A percentile compares a stretch with the other conserved stretches of the same genome.
phyloP scores from a whole-genome alignment of 768 basidiomycete species.

The Tricholoma flavovirens region DNA sequence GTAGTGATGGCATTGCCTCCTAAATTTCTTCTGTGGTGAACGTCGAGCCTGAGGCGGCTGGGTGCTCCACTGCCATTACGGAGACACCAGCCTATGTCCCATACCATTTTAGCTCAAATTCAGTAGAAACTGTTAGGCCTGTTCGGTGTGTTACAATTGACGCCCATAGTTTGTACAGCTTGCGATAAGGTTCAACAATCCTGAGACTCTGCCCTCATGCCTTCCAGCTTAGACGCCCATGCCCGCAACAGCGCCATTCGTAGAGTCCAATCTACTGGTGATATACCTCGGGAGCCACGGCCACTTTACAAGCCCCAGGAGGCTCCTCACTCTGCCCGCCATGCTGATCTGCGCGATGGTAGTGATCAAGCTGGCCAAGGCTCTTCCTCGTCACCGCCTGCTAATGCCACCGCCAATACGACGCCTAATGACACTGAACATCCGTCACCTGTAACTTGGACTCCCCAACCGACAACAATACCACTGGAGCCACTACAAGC shows the following conservation, averaged over 20 bases:
- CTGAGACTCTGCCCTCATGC: not conserved
- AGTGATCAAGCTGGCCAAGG: slow-evolving; percentile 1
- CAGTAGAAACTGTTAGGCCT: too few relatives aligned
- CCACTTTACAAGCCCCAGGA: slow-evolving; percentile 9
- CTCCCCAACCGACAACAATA: not conserved
- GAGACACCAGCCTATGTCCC: not conserved
- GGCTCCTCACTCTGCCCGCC: slow-evolving; percentile 15
- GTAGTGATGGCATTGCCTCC: not conserved
- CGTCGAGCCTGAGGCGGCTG: not conserved
- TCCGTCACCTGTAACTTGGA: not conserved
- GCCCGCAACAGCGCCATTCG: slow-evolving; percentile 24
- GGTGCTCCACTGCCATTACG: too few relatives aligned
- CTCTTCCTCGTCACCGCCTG: not conserved
- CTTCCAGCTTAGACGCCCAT: slow-evolving; percentile 10
- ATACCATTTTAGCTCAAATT: not conserved
- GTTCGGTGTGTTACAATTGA: not conserved
- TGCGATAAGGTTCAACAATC: not conserved
- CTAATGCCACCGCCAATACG: not conserved
- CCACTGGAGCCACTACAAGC: not conserved
- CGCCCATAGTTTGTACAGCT: not conserved
- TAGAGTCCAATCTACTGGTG: slow-evolving; percentile 34
- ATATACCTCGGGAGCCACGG: slow-evolving; percentile 30
- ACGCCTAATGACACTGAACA: not conserved
- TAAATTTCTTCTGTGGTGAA: too few relatives aligned
- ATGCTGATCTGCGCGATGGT: slow-evolving; percentile 11